These are phyloP conservation scores for Micromonas commoda DNA, from an alignment of 139 green algal genomes.

Conservation along the genomic window DNA sequence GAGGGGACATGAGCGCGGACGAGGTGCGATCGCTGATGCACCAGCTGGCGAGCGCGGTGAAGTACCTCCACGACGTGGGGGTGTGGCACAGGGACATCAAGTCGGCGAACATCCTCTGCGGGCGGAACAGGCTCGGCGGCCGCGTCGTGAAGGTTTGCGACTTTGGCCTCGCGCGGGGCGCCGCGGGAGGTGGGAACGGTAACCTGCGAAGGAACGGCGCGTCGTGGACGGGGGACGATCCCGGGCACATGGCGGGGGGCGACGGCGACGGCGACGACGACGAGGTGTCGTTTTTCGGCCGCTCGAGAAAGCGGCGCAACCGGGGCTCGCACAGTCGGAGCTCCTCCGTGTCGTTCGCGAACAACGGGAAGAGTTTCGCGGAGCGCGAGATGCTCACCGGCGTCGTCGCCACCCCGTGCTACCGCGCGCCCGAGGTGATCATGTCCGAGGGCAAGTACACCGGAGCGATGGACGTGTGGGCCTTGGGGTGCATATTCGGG, in stretches of 20 bases:
- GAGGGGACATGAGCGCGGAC: slow-evolving; percentile 43
- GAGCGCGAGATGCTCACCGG: slow-evolving; percentile 6
- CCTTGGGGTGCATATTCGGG: slow-evolving; percentile 62
- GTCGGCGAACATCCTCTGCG: slow-evolving; percentile 68
- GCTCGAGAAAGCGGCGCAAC: too few species aligned
- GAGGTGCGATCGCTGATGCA: slow-evolving; percentile 63
- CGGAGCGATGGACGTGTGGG: slow-evolving; percentile 60
- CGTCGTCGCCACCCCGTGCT: slow-evolving; percentile 37
- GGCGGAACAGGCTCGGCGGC: slow-evolving; percentile 33
- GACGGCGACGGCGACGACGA: background rate
- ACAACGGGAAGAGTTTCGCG: too few species aligned
- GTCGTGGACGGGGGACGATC: background rate
- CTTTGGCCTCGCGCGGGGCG: slow-evolving; percentile 71
- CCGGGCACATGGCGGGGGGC: background rate
- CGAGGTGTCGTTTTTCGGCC: background rate
- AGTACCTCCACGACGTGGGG: slow-evolving; percentile 12
- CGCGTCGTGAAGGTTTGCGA: slow-evolving; percentile 63
- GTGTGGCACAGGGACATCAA: slow-evolving; percentile 92
- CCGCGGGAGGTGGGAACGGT: background rate
- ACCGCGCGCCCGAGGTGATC: slow-evolving; percentile 47
- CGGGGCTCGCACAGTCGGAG: too few species aligned
- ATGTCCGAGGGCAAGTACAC: slow-evolving; percentile 54
- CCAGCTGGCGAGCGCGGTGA: slow-evolving; percentile 30
- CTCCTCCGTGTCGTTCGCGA: too few species aligned
- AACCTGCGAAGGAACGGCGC: background rate